A percentile compares a stretch with the other conserved stretches of the same genome.
These are phyloP conservation scores for Salvia splendens DNA, from an alignment of 257 asterid genomes.

Conservation along the genomic window DNA sequence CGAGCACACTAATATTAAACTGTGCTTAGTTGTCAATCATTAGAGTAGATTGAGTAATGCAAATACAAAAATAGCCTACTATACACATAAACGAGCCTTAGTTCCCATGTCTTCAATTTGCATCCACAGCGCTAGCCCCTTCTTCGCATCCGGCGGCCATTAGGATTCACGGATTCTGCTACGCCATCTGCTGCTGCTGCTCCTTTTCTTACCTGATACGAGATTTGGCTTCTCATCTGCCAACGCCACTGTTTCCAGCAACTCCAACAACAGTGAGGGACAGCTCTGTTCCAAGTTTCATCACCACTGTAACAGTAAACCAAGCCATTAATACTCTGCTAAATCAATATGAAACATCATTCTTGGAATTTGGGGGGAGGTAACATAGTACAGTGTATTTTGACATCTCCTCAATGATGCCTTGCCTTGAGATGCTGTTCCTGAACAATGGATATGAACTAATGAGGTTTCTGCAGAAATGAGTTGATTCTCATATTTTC, in stretches of 20 bases:
- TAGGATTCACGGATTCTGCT: constrained; percentile 57
- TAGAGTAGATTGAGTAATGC: not conserved
- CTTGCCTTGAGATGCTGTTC: constrained; percentile 22
- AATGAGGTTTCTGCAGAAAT: constrained; percentile 22
- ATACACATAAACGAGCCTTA: constrained; percentile 18
- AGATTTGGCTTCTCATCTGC: constrained; percentile 65
- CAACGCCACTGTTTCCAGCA: constrained; percentile 85
- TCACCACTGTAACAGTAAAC: constrained; percentile 56
- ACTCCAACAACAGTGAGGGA: constrained; percentile 73
- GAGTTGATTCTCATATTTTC: constrained; percentile 1
- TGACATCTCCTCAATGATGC: constrained; percentile 11
- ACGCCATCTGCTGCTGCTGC: constrained; percentile 81
- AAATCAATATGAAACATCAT: constrained; percentile 24
- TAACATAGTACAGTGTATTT: constrained; percentile 18
- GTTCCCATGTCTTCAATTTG: constrained; percentile 17
- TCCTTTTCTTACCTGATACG: constrained; percentile 67
- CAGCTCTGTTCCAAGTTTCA: constrained; percentile 83
- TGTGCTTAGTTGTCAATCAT: constrained; percentile 9
- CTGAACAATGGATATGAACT: constrained; percentile 22
- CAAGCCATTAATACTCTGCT: constrained; percentile 32
- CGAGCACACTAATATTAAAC: constrained; percentile 13
- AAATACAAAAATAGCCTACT: constrained; percentile 17
- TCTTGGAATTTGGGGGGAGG: not conserved
- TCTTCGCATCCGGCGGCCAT: constrained; percentile 66
- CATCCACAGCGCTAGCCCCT: constrained; percentile 46